Percentiles rank a stretch among this genome's conserved stretches.
These are phyloP conservation scores for Pharus latifolius DNA, from an alignment of 176 grass and related monocot species.

Conservation along the genomic window DNA sequence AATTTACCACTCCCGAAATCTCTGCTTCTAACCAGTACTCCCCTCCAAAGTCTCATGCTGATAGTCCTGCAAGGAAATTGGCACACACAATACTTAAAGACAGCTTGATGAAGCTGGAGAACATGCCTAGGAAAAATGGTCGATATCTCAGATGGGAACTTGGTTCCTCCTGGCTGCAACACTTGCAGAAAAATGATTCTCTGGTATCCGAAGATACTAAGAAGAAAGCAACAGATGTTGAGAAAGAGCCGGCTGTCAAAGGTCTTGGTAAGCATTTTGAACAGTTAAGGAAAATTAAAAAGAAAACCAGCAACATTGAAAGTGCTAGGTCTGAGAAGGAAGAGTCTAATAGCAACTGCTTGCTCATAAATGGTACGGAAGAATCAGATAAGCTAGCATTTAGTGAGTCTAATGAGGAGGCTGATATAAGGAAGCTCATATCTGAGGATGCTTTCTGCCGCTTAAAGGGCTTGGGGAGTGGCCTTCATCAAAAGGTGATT, in stretches of 20 bases:
- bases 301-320: conserved; percentile 36
- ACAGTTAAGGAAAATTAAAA: conserved; percentile 78
- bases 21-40: conserved; percentile 20
- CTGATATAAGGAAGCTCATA: conserved; percentile 56
- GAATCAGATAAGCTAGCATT: conserved; percentile 23
- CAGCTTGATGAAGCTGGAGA: conserved; percentile 63
- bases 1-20: conserved; percentile 26
- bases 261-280: conserved; percentile 93
- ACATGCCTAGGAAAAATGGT: conserved; percentile 13
- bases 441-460: conserved; percentile 50
- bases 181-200: conserved; percentile 85
- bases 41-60: conserved; percentile 23
- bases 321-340: conserved; percentile 39
- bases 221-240: conserved; percentile 19
- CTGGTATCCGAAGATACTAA: conserved; percentile 21
- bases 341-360: conserved; percentile 36
- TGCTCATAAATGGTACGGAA: conserved; percentile 4
- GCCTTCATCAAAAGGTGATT: conserved; percentile 74
- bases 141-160: conserved; percentile 92
- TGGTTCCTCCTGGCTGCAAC: conserved; percentile 72
- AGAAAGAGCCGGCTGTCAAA: conserved; percentile 57
- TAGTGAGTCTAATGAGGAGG: conserved; percentile 8
- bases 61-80: conserved; percentile 40
- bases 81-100: conserved; percentile 49
- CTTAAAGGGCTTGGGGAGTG: conserved; percentile 61